These are phyloP conservation scores for Saprolegnia parasitica DNA, from an alignment of 352 stramenopile genomes.

Conservation along the genomic window DNA sequence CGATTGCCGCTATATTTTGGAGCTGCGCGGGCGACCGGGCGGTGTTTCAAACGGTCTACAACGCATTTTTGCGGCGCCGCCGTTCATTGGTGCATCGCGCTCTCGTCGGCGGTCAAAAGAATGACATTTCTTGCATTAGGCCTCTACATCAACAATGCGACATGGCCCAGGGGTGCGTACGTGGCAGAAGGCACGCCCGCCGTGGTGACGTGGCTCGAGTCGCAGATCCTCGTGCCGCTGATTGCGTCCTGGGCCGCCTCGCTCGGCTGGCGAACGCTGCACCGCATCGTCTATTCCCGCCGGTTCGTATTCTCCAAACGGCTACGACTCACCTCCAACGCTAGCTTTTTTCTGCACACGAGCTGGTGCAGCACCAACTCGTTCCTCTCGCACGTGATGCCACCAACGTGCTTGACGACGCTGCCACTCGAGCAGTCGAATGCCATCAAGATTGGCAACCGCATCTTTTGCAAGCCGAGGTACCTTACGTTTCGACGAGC, in stretches of 20 bases:
- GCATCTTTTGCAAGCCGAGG: slow-evolving; percentile 29
- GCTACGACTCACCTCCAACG: neutral
- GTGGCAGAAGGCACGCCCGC: neutral
- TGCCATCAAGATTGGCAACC: slow-evolving; percentile 28
- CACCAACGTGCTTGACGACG: slow-evolving; percentile 14
- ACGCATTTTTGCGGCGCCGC: slow-evolving; percentile 18
- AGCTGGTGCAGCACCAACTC: slow-evolving; percentile 24
- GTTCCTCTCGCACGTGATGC: slow-evolving; percentile 13
- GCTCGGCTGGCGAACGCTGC: neutral
- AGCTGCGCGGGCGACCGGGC: neutral
- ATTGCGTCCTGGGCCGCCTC: slow-evolving; percentile 7
- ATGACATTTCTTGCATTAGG: slow-evolving; percentile 3
- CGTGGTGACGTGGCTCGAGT: neutral
- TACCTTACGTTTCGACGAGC: neutral
- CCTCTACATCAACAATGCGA: slow-evolving; percentile 4
- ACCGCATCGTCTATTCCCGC: neutral
- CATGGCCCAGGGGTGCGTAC: slow-evolving; percentile 23
- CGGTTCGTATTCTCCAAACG: neutral
- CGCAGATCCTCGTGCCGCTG: neutral
- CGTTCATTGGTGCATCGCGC: slow-evolving; percentile 13
- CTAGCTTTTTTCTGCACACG: slow-evolving; percentile 13
- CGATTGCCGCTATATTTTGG: slow-evolving; percentile 19
- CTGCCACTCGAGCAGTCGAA: slow-evolving; percentile 21
- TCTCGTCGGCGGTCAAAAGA: neutral
- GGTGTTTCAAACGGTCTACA: slow-evolving; percentile 9